These are phyloP conservation scores for Geotrichum siamense DNA, from an alignment of 1,139 yeast species.

Conservation along the genomic window DNA sequence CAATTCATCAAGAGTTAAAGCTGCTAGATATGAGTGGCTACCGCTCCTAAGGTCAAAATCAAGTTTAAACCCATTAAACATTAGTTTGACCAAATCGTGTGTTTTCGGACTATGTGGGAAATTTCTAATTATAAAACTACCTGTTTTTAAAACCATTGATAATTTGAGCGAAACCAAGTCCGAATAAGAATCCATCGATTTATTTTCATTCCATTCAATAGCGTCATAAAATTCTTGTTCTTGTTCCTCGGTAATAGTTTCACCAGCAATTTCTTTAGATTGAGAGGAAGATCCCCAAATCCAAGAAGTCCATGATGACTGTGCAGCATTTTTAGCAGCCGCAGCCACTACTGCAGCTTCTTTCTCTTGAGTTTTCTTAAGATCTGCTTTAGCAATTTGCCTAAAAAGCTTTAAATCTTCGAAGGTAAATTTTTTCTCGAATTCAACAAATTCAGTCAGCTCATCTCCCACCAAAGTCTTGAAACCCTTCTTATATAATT, in stretches of 20 bases:
- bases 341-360: slow-evolving; percentile 17
- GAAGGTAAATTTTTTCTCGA: slow-evolving; percentile 56
- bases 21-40: slow-evolving; percentile 66
- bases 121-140: slow-evolving; percentile 59
- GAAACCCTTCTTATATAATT: slow-evolving; percentile 49
- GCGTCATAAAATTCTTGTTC: slow-evolving; percentile 78
- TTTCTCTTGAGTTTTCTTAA: slow-evolving; percentile 46
- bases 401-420: slow-evolving; percentile 85
- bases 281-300: slow-evolving; percentile 27
- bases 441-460: slow-evolving; percentile 37
- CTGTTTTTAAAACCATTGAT: slow-evolving; percentile 60
- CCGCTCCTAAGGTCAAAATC: slow-evolving; percentile 56
- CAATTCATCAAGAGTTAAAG: slow-evolving; percentile 70
- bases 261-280: slow-evolving; percentile 27
- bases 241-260: slow-evolving; percentile 36
- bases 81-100: slow-evolving; percentile 62
- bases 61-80: slow-evolving; percentile 72
- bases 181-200: slow-evolving; percentile 58
- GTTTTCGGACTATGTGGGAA: slow-evolving; percentile 29
- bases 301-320: slow-evolving; percentile 33
- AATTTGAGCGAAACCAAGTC: slow-evolving; percentile 64
- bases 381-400: slow-evolving; percentile 62
- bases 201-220: slow-evolving; percentile 77
- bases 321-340: slow-evolving; percentile 4
- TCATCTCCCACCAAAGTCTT: slow-evolving; percentile 19